Evolutionary conservation across 176 grass and related monocot genomes (phyloP), one percentile per base, ranked within the genome.

Genomic region (Zoysia japonica): DNA sequence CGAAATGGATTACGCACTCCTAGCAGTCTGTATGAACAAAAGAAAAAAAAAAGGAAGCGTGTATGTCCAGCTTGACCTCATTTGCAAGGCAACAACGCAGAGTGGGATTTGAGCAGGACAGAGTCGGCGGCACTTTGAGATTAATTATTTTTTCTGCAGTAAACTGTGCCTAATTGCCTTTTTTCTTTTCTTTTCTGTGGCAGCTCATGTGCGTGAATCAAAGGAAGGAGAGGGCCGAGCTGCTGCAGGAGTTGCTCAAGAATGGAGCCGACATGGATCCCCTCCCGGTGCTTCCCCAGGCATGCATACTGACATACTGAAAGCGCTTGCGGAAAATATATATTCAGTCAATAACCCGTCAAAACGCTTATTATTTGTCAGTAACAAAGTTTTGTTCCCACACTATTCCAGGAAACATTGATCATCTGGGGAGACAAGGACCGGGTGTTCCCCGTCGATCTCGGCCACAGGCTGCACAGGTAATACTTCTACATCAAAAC

Each of bases 401-500:
- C 41, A 86, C 55, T 28, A 53, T 19, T 1, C 70, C 70, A 98
- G 92, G 76, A 90, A 76, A 89, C 95, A 0, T 43, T 98, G 1
- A 74, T 98, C 54, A 70, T 98, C 42, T 98, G 95, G 95, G 95
- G 92, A 38, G 87, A 98, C 78, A 91, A 90, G 11, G 95, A 98
- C 84, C 64, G 47, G 70, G 86, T 98, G 67, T 98, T 98, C 52
- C 92, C 89, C 8, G 15, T 94, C 16, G 67, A 86, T 40, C 86
- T 94, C 36, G 89, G 73, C 50, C 72, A 91, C 78, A 85, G 89
- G 14, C 70, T 98, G 51, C 89, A 98, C 40, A 94, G 86, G 95
- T 94, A 85, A 13, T 28, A 28, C 28, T 28, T 28, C 28, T 28
- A 28, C 0, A 57, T 11, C 1, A 11, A 28, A 52, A 7, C 5